Base-by-base conservation (phyloP, 495 filamentous ascomycete species). In the Annulohypoxylon bovei region DNA sequence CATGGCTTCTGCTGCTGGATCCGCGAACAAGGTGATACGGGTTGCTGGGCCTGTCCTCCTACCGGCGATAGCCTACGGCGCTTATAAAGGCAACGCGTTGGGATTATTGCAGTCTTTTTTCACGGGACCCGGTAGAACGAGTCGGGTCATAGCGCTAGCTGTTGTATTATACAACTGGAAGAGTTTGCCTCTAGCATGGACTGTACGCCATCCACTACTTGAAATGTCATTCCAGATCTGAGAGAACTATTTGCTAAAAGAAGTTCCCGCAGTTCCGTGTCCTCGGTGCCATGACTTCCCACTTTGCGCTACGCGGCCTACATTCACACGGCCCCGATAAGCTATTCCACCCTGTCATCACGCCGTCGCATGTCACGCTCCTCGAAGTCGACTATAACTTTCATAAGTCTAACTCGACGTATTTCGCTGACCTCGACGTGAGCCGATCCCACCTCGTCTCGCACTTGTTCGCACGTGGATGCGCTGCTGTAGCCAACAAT, bases 371-470 rank as follows among this genome's bases (percentile, higher is more conserved):
- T 72, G 85, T 88, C 39, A 81, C 87, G 0, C 77, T 91, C 11
- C 83, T 87, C 71, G 92, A 95, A 76, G 88, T 85, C 73, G 92
- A 95, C 79, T 91, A 93, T 81, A 95, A 95, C 82, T 64, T 92
- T 37, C 92, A 95, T 85, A 95, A 95, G 75, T 90, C 87, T 70
- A 95, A 95, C 81, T 87, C 82, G 60, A 95, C 92, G 3, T 95
- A 93, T 84, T 94, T 94, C 78, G 81, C 89, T 73, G 92, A 95
- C 77, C 85, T 94, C 14, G 92, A 95, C 78, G 84, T 92, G 42
- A 83, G 85, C 42, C 89, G 92, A 12, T 88, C 86, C 0, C 87
- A 92, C 68, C 80, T 91, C 1, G 80, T 83, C 37, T 76, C 80
- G 4, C 84, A 86, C 58, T 79, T 91, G 0, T 79, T 89, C 35